phyloP scores from a whole-genome alignment of 805 yeast species.

The Danielia oregonensis region DNA sequence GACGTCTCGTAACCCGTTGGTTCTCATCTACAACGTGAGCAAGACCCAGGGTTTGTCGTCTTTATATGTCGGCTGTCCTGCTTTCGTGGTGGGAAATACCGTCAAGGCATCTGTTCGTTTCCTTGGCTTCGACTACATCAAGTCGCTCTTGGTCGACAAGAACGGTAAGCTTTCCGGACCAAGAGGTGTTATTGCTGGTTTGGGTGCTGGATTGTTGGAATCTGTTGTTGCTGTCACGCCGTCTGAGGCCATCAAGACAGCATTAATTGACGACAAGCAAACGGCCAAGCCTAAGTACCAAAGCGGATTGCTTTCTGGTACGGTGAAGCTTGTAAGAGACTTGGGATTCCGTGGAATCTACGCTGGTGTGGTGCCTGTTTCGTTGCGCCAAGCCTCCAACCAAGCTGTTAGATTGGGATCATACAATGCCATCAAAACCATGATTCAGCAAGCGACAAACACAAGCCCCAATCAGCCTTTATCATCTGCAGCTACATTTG shows the following conservation, averaged over 20 bases:
- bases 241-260: constrained; percentile 94
- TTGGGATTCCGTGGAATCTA: constrained; percentile 82
- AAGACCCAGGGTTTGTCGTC: constrained; percentile 74
- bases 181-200: constrained; percentile 92
- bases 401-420: constrained; percentile 93
- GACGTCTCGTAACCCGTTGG: constrained; percentile 79
- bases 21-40: constrained; percentile 70
- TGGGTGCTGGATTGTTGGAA: constrained; percentile 94
- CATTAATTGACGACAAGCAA: constrained; percentile 90
- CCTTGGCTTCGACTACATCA: constrained; percentile 87
- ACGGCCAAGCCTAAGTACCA: constrained; percentile 73
- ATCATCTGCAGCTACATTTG: constrained; percentile 74
- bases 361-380: constrained; percentile 87
- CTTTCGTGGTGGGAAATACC: constrained; percentile 92
- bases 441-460: constrained; percentile 66
- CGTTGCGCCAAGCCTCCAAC: constrained; percentile 93
- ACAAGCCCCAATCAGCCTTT: constrained; percentile 70
- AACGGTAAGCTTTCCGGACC: constrained; percentile 87
- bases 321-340: constrained; percentile 64
- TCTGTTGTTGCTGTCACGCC: constrained; percentile 94
- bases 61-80: constrained; percentile 93
- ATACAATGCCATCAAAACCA: constrained; percentile 79
- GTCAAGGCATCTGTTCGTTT: constrained; percentile 95
- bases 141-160: constrained; percentile 69
- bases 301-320: constrained; percentile 56